These are phyloP conservation scores for Monilinia fructicola DNA, from an alignment of 2,329 filamentous ascomycete species.

Conservation along the genomic window DNA sequence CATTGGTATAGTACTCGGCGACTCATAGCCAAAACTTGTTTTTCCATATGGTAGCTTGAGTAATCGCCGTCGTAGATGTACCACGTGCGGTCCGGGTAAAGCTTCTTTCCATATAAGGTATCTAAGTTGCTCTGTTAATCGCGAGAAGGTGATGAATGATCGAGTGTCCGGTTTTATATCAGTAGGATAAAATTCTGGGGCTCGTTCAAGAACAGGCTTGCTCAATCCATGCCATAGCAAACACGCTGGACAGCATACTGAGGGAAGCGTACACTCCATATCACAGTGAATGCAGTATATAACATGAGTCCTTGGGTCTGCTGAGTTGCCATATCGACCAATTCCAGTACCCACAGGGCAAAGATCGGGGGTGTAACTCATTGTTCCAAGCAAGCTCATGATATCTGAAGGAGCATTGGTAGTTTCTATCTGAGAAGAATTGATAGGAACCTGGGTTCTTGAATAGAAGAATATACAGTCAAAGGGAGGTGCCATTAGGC, in stretches of 20 bases:
- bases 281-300: not conserved
- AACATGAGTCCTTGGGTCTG: not conserved
- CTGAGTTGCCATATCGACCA: not conserved
- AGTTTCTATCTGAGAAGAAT: not conserved
- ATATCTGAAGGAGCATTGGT: not conserved
- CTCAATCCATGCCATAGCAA: not conserved
- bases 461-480: not conserved
- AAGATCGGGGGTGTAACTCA: not conserved
- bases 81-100: not conserved
- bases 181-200: not conserved
- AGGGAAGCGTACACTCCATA: not conserved
- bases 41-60: not conserved
- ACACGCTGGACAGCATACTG: not conserved
- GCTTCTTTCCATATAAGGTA: not conserved
- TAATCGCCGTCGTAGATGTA: not conserved
- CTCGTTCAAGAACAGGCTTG: not conserved
- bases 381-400: not conserved
- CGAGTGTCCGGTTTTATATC: not conserved
- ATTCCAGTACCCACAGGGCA: not conserved
- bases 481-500: not conserved
- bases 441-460: not conserved
- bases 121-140: not conserved
- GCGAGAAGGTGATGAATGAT: not conserved
- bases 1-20: not conserved
- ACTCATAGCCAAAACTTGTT: not conserved